Evolutionary conservation across 1,284 basidiomycete species (phyloP).

Genomic region (Puccinia polysora): DNA sequence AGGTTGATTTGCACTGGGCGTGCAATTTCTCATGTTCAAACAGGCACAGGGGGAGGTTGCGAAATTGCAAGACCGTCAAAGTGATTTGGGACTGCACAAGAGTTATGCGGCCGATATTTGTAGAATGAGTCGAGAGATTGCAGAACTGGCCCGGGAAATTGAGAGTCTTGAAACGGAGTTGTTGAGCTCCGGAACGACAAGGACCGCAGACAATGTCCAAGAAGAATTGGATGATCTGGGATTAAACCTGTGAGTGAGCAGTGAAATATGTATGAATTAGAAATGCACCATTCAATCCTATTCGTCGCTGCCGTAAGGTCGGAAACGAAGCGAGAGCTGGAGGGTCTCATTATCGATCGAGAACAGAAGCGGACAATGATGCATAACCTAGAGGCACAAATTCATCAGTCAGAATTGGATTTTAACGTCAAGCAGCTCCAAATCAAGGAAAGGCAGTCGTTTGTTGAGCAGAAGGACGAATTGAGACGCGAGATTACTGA

Average conservation of each 20-base stretch:
- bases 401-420: conserved; percentile 33
- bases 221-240: conserved; percentile 64
- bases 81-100: conserved; percentile 65
- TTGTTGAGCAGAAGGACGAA: conserved; percentile 26
- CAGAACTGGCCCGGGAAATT: conserved; percentile 65
- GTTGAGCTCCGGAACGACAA: conserved; percentile 66
- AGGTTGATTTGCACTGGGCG: neutral
- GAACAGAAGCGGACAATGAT: conserved; percentile 23
- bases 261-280: no score
- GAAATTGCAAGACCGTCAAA: conserved; percentile 52
- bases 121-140: conserved; percentile 64
- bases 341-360: conserved; percentile 11
- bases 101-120: conserved; percentile 64
- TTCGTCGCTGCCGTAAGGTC: conserved; percentile 9
- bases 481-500: conserved; percentile 22
- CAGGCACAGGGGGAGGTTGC: conserved; percentile 50
- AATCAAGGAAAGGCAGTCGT: conserved; percentile 30
- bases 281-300: no score
- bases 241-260: conserved; percentile 66
- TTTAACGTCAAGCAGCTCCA: conserved; percentile 31
- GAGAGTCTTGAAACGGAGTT: conserved; percentile 67
- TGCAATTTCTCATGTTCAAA: neutral
- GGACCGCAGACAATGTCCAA: conserved; percentile 79
- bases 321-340: conserved; percentile 21
- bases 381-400: conserved; percentile 27